These are phyloP conservation scores for Prosopis cineraria DNA, from an alignment of 306 rosid genomes.

Conservation along the genomic window DNA sequence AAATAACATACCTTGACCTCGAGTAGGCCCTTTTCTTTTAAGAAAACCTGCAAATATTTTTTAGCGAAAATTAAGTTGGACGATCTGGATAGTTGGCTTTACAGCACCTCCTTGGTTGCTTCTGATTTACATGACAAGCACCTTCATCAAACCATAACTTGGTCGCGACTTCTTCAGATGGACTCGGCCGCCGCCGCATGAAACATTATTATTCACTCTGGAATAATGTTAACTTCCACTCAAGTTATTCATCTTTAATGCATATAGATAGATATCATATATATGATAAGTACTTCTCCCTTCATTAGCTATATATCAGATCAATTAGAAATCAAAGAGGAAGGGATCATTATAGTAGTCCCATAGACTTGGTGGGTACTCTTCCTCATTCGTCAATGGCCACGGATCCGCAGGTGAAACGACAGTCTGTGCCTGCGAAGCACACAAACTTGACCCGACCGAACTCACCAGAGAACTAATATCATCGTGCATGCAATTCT, in stretches of 20 bases:
- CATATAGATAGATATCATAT: too few species aligned
- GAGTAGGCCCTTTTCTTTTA: not conserved
- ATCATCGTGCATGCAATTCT: slow-evolving; percentile 33
- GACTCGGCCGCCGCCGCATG: not conserved
- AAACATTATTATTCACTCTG: not conserved
- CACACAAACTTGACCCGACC: slow-evolving; percentile 33
- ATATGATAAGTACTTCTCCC: not conserved
- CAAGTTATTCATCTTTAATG: not conserved
- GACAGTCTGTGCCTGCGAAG: slow-evolving; percentile 33
- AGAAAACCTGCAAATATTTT: not conserved
- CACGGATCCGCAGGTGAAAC: slow-evolving; percentile 56
- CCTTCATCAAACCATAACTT: not conserved
- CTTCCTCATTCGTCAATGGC: slow-evolving; percentile 62
- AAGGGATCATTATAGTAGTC: slow-evolving; percentile 83
- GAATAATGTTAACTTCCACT: not conserved
- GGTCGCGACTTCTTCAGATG: not conserved
- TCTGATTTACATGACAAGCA: not conserved
- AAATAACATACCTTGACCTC: not conserved
- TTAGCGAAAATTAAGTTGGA: not conserved
- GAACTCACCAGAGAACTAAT: slow-evolving; percentile 39
- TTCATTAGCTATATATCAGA: not conserved
- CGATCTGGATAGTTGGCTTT: not conserved
- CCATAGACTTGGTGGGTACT: slow-evolving; percentile 58
- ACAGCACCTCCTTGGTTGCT: not conserved
- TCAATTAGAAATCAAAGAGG: slow-evolving; percentile 54